Conservation (phyloP, 768 basidiomycete species). For the Lyophyllum shimeji region DNA sequence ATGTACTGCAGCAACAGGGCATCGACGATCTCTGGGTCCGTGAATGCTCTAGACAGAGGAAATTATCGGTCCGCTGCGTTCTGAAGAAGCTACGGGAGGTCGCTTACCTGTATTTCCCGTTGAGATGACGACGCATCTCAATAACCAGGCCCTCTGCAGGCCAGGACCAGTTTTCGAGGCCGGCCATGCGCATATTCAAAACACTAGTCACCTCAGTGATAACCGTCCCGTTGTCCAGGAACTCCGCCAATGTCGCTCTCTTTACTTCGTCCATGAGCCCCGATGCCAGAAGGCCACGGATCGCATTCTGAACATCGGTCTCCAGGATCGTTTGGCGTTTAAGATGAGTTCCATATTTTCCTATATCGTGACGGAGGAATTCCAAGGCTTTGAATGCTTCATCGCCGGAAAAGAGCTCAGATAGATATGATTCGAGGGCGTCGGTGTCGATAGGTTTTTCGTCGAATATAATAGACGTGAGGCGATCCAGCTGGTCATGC, state of each 20-base stretch:
- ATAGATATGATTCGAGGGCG: slow-evolving; percentile 34
- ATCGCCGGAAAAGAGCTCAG: slow-evolving; percentile 33
- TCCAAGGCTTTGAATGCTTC: slow-evolving; percentile 29
- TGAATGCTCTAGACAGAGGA: slow-evolving; percentile 38
- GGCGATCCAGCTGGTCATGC: slow-evolving; percentile 28
- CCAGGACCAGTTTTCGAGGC: slow-evolving; percentile 43
- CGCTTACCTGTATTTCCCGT: slow-evolving; percentile 44
- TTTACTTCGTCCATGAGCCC: slow-evolving; percentile 41
- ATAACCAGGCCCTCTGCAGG: slow-evolving; percentile 38
- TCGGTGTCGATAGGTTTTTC: slow-evolving; percentile 30
- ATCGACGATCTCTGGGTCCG: slow-evolving; percentile 47
- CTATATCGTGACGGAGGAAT: slow-evolving; percentile 27
- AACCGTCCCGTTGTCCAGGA: slow-evolving; percentile 36
- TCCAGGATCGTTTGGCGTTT: slow-evolving; percentile 23
- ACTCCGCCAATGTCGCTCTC: slow-evolving; percentile 38
- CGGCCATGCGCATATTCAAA: slow-evolving; percentile 43
- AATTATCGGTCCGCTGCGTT: background rate
- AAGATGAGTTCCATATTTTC: slow-evolving; percentile 26
- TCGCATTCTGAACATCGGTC: slow-evolving; percentile 27
- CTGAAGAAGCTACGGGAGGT: background rate
- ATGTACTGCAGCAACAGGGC: slow-evolving; percentile 44
- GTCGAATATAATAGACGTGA: slow-evolving; percentile 41
- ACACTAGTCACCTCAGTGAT: slow-evolving; percentile 43
- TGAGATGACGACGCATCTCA: slow-evolving; percentile 46
- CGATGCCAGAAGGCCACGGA: slow-evolving; percentile 32